Percentiles rank a stretch among this genome's conserved stretches.
phyloP scores from a whole-genome alignment of 257 asterid species.

The Salvia miltiorrhiza region DNA sequence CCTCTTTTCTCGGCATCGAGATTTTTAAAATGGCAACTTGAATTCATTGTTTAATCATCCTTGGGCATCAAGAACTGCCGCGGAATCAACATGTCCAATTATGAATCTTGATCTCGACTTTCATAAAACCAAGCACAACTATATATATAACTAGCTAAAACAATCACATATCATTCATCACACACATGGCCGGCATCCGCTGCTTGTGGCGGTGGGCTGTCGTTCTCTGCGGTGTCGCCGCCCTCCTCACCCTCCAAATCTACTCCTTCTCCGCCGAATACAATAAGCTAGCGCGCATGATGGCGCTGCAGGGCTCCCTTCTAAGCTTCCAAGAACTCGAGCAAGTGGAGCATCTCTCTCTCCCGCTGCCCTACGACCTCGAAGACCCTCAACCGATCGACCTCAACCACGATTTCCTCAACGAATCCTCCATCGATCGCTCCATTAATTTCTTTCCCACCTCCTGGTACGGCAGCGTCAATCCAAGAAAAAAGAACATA shows the following conservation, averaged over 20 bases:
- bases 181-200: conserved; percentile 21
- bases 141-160: too few species aligned
- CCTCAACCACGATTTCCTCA: conserved; percentile 35
- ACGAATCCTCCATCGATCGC: conserved; percentile 25
- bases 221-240: conserved; percentile 23
- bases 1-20: too few species aligned
- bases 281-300: conserved; percentile 1
- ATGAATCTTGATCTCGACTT: conserved; percentile 5
- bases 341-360: conserved; percentile 28
- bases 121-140: background rate
- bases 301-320: conserved; percentile 26
- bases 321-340: conserved; percentile 30
- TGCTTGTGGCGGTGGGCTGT: conserved; percentile 34
- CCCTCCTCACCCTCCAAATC: conserved; percentile 20
- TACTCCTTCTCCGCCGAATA: conserved; percentile 22
- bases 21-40: conserved; percentile 11
- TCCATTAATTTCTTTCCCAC: conserved; percentile 57
- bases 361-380: conserved; percentile 35
- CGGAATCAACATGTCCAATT: background rate
- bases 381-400: conserved; percentile 24
- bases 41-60: conserved; percentile 20
- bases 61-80: conserved; percentile 10
- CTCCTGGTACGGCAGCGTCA: conserved; percentile 16
- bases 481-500: conserved; percentile 32
- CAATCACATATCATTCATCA: too few species aligned